Percentiles rank a stretch among this genome's conserved stretches.
Conservation (phyloP, 2,329 filamentous ascomycete species). For the Aspergillaceae sp. region DNA sequence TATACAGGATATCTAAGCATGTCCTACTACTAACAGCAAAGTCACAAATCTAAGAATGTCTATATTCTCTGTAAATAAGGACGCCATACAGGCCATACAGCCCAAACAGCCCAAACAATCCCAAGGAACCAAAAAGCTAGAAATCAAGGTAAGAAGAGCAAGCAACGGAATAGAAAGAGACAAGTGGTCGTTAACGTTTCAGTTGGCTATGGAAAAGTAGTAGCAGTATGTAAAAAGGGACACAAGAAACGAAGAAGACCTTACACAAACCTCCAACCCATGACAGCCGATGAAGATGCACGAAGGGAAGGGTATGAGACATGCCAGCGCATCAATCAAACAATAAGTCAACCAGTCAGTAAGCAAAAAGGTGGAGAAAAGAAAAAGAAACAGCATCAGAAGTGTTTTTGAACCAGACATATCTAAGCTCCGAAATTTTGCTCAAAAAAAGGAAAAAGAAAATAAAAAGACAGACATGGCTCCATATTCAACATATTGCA, state of each 20-base stretch:
- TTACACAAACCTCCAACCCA: slow-evolving; percentile 17
- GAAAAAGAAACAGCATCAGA: slow-evolving; percentile 2
- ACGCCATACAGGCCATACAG: too few relatives aligned
- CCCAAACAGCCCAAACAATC: too few relatives aligned
- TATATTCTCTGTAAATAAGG: too few relatives aligned
- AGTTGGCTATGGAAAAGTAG: slow-evolving; percentile 2
- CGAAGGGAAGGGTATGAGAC: slow-evolving; percentile 22
- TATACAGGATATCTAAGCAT: too few relatives aligned
- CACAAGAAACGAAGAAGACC: slow-evolving; percentile 6
- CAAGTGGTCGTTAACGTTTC: neutral
- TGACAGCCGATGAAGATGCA: slow-evolving; percentile 20
- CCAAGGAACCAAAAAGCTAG: slow-evolving; percentile 3
- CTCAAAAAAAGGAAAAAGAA: slow-evolving; percentile 2
- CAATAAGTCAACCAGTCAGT: neutral
- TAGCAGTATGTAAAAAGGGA: slow-evolving; percentile 15
- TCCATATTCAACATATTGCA: slow-evolving; percentile 7
- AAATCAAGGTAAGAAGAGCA: neutral
- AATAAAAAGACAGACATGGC: neutral
- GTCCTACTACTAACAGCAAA: too few relatives aligned
- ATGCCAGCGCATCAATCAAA: slow-evolving; percentile 7
- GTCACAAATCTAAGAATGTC: too few relatives aligned
- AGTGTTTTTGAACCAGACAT: neutral
- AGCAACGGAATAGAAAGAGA: too few relatives aligned
- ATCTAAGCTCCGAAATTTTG: neutral
- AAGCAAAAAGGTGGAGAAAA: neutral